A percentile compares a stretch with the other conserved stretches of the same genome.
phyloP scores from a whole-genome alignment of 768 basidiomycete genomes.

The Mycena filopes region DNA sequence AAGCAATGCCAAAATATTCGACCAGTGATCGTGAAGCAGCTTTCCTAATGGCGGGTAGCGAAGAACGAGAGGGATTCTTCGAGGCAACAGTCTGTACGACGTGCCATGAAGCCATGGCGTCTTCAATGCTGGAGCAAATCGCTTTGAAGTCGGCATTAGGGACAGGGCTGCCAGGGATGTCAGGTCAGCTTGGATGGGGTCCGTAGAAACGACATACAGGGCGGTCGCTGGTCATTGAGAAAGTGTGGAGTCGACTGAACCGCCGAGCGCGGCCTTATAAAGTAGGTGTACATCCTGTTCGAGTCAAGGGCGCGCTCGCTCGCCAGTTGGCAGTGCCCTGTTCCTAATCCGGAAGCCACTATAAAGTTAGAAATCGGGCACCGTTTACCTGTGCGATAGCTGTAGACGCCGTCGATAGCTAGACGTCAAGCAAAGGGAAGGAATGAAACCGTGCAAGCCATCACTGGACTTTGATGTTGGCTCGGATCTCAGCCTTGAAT shows the following conservation, averaged over 20 bases:
- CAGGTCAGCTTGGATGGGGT: background rate
- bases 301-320: background rate
- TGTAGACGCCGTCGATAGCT: background rate
- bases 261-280: constrained; percentile 9
- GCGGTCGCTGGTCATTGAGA: constrained; percentile 13
- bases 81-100: background rate
- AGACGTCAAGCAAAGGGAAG: background rate
- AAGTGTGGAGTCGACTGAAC: background rate
- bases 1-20: constrained; percentile 1
- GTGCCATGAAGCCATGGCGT: constrained; percentile 21
- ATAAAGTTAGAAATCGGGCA: background rate
- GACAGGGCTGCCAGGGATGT: background rate
- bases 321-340: background rate
- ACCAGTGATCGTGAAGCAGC: constrained; percentile 19
- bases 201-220: background rate
- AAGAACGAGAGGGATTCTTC: background rate
- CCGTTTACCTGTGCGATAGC: background rate
- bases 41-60: background rate
- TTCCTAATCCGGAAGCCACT: background rate
- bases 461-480: background rate
- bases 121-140: constrained; percentile 13
- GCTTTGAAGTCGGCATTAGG: constrained; percentile 11
- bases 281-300: background rate
- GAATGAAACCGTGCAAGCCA: background rate
- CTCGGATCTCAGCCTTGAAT: no score